A percentile compares a stretch with the other conserved stretches of the same genome.
phyloP scores from a whole-genome alignment of 768 basidiomycete species.

The Favolaschia claudopus region DNA sequence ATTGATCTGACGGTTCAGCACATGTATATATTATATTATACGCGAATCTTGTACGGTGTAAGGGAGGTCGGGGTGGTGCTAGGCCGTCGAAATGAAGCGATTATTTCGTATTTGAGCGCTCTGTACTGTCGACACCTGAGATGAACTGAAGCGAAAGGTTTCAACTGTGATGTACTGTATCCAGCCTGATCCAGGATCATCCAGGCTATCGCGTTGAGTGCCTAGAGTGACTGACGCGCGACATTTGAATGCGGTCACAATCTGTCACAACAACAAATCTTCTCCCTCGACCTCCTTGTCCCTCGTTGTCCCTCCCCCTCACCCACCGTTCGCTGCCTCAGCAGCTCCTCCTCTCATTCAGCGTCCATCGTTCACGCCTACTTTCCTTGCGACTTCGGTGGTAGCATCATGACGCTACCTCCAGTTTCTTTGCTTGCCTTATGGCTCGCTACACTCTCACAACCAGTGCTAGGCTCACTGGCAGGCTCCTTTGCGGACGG shows the following conservation, averaged over 20 bases:
- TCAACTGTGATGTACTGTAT: not conserved
- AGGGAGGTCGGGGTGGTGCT: too few species aligned
- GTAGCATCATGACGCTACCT: constrained; percentile 15
- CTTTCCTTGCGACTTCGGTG: not conserved
- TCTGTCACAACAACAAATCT: not conserved
- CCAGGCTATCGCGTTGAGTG: too few species aligned
- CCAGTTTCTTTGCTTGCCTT: constrained; percentile 33
- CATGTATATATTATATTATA: too few species aligned
- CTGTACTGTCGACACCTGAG: not conserved
- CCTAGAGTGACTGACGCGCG: too few species aligned
- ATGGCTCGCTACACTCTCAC: constrained; percentile 33
- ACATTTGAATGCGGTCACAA: too few species aligned
- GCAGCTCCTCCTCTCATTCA: not conserved
- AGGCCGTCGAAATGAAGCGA: too few species aligned
- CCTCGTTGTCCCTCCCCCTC: too few species aligned
- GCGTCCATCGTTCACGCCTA: not conserved
- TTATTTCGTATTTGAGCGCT: too few species aligned
- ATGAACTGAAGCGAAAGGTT: not conserved
- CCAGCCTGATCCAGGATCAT: too few species aligned
- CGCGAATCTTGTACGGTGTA: too few species aligned
- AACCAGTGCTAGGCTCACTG: constrained; percentile 33
- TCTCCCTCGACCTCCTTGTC: not conserved
- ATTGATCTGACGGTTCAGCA: constrained; percentile 18
- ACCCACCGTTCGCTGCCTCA: too few species aligned
- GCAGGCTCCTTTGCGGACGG: constrained; percentile 46